Evolutionary conservation across 2,329 filamentous ascomycete genomes (phyloP), one percentile per base, ranked within the genome.

Genomic region (Teratosphaeria pseudoeucalypti): DNA sequence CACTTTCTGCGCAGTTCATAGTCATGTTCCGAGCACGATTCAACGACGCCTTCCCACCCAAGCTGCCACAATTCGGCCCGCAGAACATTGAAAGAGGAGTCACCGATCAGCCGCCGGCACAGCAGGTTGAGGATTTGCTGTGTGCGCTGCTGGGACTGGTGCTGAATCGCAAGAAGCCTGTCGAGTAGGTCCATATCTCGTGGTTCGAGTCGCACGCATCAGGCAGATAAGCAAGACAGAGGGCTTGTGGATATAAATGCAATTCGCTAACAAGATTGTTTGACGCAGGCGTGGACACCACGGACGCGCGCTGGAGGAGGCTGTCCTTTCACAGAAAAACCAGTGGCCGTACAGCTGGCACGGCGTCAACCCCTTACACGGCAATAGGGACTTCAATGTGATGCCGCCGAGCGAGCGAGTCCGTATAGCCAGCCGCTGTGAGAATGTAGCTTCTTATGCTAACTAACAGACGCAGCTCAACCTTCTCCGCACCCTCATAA

Each of bases 11-110:
- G 68, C 70, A 96, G 90, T 96, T 99, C 77, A 89, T 99, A 75
- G 90, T 97, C 66, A 96, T 96, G 90, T 99, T 97, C 77, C 86
- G 92, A 74, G 88, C 89, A 75, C 90, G 94, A 71, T 97, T 99
- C 75, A 86, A 83, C 76, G 91, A 96, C 62, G 88, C 85, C 62
- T 94, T 99, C 66, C 88, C 92, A 55, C 88, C 91, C 74, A 94
- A 90, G 34, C 81, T 95, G 39, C 82, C 89, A 65, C 89, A 96
- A 72, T 90, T 95, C 66, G 94, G 94, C 26, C 94, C 94, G 12
- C 92, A 99, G 76, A 95, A 99, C 74, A 84, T 99, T 62, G 94
- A 99, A 76, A 82, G 83, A 73, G 94, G 94, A 57, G 83, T 96
- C 57, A 84, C 86, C 62, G 89, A 92, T 72, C 77, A 82, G 55